Base-by-base conservation (phyloP, 2,329 filamentous ascomycete species). In the Mycosphaerella sp. region DNA sequence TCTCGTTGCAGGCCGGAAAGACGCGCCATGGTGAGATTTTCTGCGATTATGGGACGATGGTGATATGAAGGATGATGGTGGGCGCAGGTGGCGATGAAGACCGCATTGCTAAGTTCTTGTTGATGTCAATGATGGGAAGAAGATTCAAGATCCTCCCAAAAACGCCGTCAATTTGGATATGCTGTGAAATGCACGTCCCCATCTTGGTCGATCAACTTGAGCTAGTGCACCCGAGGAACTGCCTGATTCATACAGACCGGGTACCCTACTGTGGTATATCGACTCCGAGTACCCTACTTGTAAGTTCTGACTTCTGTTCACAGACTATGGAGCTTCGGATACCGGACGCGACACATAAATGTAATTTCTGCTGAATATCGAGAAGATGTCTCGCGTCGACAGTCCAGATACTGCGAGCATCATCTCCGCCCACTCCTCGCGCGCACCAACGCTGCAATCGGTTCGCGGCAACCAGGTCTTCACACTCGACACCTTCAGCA, bases 1-100 rank as follows among this genome's bases (percentile, higher is more conserved):
- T 95, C 89, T 65, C 82, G 85, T 69, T 97, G 92, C n/a, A 97
- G 77, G 36, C 93, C 93, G 6, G 91, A 95, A 26, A 91, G 76
- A 64, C 83, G 79, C 21, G 66, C 60, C 67, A 70, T 70, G 42
- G 32, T 45, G 41, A 31, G 1, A 4, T 12, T 31, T 36, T 44
- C n/a, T n/a, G 39, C n/a, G 12, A 4, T 3, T 36, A 40, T 40
- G 21, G 34, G 7, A 32, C 14, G 21, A 17, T 14, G 23, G 17
- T 29, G 32, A 23, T 43, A 14, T 14, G 10, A 14, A 42, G 12
- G 39, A 34, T 14, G 38, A 43, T 32, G 34, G 23, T 45, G 34
- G 32, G 2, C 14, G 14, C 14, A 17, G 14, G 14, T 29, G 39
- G 31, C 11, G 21, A 38, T 4, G 7, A 7, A 48, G 10, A 48